phyloP scores from a whole-genome alignment of 331 rosid genomes.

The Telfairia occidentalis region DNA sequence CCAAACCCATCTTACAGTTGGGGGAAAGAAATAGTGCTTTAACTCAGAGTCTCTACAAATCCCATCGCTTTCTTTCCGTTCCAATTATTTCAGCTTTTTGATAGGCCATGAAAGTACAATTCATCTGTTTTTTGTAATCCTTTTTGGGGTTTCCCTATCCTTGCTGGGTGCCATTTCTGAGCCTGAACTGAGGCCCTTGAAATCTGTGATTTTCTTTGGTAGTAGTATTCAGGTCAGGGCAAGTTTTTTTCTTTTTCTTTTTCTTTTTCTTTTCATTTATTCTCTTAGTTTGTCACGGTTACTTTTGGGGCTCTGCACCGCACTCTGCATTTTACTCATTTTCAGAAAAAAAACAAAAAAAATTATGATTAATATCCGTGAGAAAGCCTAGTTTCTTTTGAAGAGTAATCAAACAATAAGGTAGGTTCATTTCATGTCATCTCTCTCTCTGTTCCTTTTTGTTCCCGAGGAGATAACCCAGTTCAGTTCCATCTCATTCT shows the following conservation, averaged over 20 bases:
- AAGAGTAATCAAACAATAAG: constrained; percentile 34
- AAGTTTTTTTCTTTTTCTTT: background rate
- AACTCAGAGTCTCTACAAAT: constrained; percentile 25
- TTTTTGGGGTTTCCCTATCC: constrained; percentile 15
- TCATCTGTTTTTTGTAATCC: constrained; percentile 24
- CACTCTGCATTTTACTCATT: constrained; percentile 26
- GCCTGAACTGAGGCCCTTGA: constrained; percentile 20
- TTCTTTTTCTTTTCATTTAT: background rate
- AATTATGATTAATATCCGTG: constrained; percentile 11
- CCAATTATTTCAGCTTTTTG: constrained; percentile 9
- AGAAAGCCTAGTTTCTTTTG: constrained; percentile 23
- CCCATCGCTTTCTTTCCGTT: constrained; percentile 16
- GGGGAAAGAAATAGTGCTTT: constrained; percentile 1
- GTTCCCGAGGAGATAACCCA: constrained; percentile 39
- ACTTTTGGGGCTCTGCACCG: constrained; percentile 22
- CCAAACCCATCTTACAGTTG: constrained; percentile 8
- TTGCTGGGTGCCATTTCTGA: constrained; percentile 17
- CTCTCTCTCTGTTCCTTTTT: constrained; percentile 36
- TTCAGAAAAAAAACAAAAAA: background rate
- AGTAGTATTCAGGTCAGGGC: constrained; percentile 31
- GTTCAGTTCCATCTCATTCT: constrained; percentile 5
- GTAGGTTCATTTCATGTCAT: constrained; percentile 69
- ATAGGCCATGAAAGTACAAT: constrained; percentile 10
- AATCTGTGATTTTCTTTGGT: constrained; percentile 50
- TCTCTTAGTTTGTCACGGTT: constrained; percentile 17